These are phyloP conservation scores for Yamadazyma songkhlaensis DNA, from an alignment of 1,139 yeast genomes.

Conservation along the genomic window DNA sequence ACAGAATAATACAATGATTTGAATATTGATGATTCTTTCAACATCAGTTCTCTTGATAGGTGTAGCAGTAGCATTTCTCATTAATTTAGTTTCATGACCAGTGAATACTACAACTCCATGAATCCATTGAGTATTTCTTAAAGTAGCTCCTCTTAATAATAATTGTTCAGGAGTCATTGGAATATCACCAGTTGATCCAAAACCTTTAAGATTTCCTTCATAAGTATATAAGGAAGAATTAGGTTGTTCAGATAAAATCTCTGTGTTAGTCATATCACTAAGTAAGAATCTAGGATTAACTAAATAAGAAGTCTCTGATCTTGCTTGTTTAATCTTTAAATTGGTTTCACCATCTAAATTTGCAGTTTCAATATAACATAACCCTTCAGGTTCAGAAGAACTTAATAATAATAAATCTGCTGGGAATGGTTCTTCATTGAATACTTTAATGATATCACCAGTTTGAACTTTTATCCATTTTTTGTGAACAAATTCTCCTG, in stretches of 20 bases:
- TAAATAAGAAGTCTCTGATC: conserved; percentile 69
- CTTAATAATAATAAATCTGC: conserved; percentile 85
- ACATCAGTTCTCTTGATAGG: conserved; percentile 97
- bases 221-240: conserved; percentile 92
- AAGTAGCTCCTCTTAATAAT: conserved; percentile 89
- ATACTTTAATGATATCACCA: conserved; percentile 86
- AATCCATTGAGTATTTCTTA: conserved; percentile 93
- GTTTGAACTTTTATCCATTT: conserved; percentile 89
- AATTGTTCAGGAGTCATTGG: conserved; percentile 90
- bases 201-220: conserved; percentile 72
- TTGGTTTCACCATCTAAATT: conserved; percentile 98
- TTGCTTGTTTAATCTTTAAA: conserved; percentile 88
- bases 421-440: conserved; percentile 89
- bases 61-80: conserved; percentile 98
- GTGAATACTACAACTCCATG: conserved; percentile 93
- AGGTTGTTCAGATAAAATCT: conserved; percentile 83
- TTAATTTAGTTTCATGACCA: conserved; percentile 95
- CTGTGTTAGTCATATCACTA: conserved; percentile 29
- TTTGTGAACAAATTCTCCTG: conserved; percentile 60
- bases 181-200: conserved; percentile 51
- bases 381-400: conserved; percentile 96
- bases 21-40: conserved; percentile 90
- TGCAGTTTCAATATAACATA: conserved; percentile 96
- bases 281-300: conserved; percentile 66
- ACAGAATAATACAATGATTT: conserved; percentile 82